Percentiles rank a stretch among this genome's conserved stretches.
phyloP scores from a whole-genome alignment of 2,329 filamentous ascomycete genomes.

The Pseudopithomyces chartarum region DNA sequence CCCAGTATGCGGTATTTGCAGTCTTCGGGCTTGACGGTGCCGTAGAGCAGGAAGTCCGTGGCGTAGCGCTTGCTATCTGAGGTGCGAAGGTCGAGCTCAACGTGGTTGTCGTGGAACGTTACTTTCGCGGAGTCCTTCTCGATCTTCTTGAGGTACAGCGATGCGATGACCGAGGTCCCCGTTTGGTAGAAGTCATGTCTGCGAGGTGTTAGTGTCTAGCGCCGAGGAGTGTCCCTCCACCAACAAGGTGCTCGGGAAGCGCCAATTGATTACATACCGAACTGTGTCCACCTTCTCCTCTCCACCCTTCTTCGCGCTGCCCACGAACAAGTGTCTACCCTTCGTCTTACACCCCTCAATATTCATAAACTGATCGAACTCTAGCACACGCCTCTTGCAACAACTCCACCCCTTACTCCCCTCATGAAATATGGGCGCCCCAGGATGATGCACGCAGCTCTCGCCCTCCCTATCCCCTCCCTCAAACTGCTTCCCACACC shows the following conservation, averaged over 20 bases:
- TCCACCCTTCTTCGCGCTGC: constrained; percentile 67
- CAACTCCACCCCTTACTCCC: constrained; percentile 97
- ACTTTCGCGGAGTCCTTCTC: constrained; percentile 79
- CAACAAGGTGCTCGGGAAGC: neutral
- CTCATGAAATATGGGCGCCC: constrained; percentile 92
- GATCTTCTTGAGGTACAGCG: constrained; percentile 97
- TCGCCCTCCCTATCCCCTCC: constrained; percentile 64
- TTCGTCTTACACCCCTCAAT: constrained; percentile 90
- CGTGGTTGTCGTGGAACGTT: constrained; percentile 64
- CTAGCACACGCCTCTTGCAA: constrained; percentile 91
- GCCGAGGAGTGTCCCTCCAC: constrained; percentile 12
- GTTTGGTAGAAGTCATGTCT: constrained; percentile 97
- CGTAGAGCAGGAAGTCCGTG: constrained; percentile 75
- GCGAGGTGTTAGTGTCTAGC: constrained; percentile 1
- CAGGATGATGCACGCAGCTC: constrained; percentile 86
- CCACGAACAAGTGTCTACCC: constrained; percentile 81
- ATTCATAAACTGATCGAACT: constrained; percentile 98
- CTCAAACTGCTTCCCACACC: constrained; percentile 71
- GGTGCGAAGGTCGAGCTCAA: constrained; percentile 84
- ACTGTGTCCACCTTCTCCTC: constrained; percentile 82
- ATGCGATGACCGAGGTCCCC: constrained; percentile 79
- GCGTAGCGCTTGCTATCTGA: constrained; percentile 83
- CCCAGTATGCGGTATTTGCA: constrained; percentile 82
- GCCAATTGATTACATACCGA: constrained; percentile 57
- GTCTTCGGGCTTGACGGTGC: constrained; percentile 73